Evolutionary conservation across 1,139 yeast species (phyloP).

Genomic region (Barnettozyma hawaiiensis): DNA sequence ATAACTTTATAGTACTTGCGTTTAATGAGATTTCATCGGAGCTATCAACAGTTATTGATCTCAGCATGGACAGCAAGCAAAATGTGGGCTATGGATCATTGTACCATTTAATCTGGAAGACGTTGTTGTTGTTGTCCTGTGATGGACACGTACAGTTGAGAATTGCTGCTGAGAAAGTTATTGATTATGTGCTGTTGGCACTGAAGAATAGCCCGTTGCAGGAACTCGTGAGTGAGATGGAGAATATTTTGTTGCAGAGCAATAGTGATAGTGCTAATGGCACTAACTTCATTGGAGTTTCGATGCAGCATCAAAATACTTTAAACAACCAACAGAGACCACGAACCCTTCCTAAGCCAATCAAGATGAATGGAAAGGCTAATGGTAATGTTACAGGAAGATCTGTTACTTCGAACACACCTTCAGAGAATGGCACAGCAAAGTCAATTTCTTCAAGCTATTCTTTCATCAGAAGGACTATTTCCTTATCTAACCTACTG

Average conservation of each 20-base stretch:
- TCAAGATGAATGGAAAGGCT: constrained; percentile 21
- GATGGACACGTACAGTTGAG: constrained; percentile 88
- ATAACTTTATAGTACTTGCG: constrained; percentile 81
- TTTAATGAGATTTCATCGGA: constrained; percentile 62
- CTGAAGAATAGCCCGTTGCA: constrained; percentile 61
- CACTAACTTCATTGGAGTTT: not conserved
- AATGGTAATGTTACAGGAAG: constrained; percentile 6
- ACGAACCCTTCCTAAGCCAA: constrained; percentile 21
- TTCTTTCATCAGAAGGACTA: constrained; percentile 21
- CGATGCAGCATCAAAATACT: not conserved
- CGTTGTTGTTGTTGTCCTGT: constrained; percentile 70
- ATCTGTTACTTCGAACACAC: constrained; percentile 10
- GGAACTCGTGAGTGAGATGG: constrained; percentile 58
- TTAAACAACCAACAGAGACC: constrained; percentile 5
- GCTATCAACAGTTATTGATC: constrained; percentile 24
- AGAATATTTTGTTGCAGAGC: constrained; percentile 53
- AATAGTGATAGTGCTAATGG: constrained; percentile 12
- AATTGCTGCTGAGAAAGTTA: constrained; percentile 64
- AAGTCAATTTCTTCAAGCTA: constrained; percentile 9
- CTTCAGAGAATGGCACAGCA: not conserved
- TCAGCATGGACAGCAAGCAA: constrained; percentile 40
- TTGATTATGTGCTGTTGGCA: constrained; percentile 66
- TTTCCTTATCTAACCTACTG: constrained; percentile 22
- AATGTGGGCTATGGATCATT: constrained; percentile 79
- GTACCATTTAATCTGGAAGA: constrained; percentile 86